These are phyloP conservation scores for Schizopora paradoxa DNA, from an alignment of 1,284 basidiomycete genomes.

Conservation along the genomic window DNA sequence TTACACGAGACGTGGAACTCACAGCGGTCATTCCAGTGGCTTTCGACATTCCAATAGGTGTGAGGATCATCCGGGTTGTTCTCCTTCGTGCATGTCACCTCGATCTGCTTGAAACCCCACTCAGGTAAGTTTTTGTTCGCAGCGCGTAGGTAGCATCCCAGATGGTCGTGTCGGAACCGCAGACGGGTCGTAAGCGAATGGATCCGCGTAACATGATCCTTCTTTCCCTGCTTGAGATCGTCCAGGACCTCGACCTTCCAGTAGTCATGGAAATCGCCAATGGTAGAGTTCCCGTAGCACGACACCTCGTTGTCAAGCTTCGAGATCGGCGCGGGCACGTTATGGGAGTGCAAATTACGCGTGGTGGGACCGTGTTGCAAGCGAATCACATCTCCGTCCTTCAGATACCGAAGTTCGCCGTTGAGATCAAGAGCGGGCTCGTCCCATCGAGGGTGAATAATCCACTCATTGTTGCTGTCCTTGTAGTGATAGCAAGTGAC, in stretches of 20 bases:
- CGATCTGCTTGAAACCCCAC: conserved; percentile 99
- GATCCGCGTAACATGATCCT: conserved; percentile 60
- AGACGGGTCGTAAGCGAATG: conserved; percentile 89
- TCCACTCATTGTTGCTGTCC: conserved; percentile 95
- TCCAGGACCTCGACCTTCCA: conserved; percentile 96
- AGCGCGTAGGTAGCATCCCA: conserved; percentile 88
- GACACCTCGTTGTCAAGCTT: conserved; percentile 92
- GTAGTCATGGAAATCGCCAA: conserved; percentile 87
- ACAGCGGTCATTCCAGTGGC: conserved; percentile 92
- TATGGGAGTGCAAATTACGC: conserved; percentile 92
- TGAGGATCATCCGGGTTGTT: conserved; percentile 80
- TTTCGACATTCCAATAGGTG: conserved; percentile 98
- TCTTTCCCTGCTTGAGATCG: conserved; percentile 67
- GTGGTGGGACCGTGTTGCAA: conserved; percentile 79
- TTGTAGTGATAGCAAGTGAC: conserved; percentile 99
- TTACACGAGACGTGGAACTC: conserved; percentile 32
- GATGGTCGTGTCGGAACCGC: conserved; percentile 72
- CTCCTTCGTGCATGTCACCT: conserved; percentile 90
- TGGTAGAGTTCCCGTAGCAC: conserved; percentile 82
- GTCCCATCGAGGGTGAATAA: conserved; percentile 78
- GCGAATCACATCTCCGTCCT: conserved; percentile 76
- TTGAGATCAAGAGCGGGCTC: conserved; percentile 61
- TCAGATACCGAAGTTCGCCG: conserved; percentile 65
- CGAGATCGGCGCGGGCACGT: conserved; percentile 81
- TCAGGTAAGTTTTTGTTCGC: conserved; percentile 88